A percentile compares a stretch with the other conserved stretches of the same genome.
phyloP scores from a whole-genome alignment of 768 basidiomycete species.

The Mycena chlorophos region DNA sequence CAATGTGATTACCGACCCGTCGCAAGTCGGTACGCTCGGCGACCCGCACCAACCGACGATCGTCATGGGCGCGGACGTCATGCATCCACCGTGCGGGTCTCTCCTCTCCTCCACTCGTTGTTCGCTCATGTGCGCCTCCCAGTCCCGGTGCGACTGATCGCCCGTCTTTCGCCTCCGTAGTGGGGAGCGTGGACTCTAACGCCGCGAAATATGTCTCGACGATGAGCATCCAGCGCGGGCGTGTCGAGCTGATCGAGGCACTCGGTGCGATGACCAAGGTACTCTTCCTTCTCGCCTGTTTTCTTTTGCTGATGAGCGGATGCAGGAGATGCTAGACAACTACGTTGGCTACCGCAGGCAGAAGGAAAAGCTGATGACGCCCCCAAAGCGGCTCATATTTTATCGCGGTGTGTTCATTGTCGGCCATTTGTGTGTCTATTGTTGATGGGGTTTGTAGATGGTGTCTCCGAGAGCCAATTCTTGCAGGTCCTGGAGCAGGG shows the following conservation, averaged over 20 bases:
- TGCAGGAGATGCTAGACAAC: slow-evolving; percentile 49
- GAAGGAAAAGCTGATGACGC: slow-evolving; percentile 50
- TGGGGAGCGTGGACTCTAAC: slow-evolving; percentile 54
- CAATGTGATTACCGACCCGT: slow-evolving; percentile 71
- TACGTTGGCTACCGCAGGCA: slow-evolving; percentile 56
- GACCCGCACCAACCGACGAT: slow-evolving; percentile 77
- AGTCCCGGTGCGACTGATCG: slow-evolving; percentile 56
- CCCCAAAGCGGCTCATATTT: slow-evolving; percentile 71
- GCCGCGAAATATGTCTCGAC: slow-evolving; percentile 69
- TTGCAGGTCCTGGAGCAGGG: slow-evolving; percentile 55
- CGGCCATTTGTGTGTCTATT: slow-evolving; percentile 3
- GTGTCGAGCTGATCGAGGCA: slow-evolving; percentile 76
- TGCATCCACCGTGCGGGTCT: background rate
- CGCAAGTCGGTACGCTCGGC: slow-evolving; percentile 59
- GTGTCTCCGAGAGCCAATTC: slow-evolving; percentile 55
- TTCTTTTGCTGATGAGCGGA: slow-evolving; percentile 47
- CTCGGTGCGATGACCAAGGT: slow-evolving; percentile 59
- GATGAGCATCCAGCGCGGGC: slow-evolving; percentile 56
- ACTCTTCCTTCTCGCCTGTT: slow-evolving; percentile 55
- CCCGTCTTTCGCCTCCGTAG: slow-evolving; percentile 52
- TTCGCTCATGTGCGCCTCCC: slow-evolving; percentile 39
- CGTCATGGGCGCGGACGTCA: slow-evolving; percentile 62
- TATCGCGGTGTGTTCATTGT: slow-evolving; percentile 54
- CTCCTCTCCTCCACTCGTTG: slow-evolving; percentile 30
- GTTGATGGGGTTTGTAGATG: slow-evolving; percentile 39